These are phyloP conservation scores for Marasmius fiardii DNA, from an alignment of 1,284 basidiomycete genomes.

Conservation along the genomic window DNA sequence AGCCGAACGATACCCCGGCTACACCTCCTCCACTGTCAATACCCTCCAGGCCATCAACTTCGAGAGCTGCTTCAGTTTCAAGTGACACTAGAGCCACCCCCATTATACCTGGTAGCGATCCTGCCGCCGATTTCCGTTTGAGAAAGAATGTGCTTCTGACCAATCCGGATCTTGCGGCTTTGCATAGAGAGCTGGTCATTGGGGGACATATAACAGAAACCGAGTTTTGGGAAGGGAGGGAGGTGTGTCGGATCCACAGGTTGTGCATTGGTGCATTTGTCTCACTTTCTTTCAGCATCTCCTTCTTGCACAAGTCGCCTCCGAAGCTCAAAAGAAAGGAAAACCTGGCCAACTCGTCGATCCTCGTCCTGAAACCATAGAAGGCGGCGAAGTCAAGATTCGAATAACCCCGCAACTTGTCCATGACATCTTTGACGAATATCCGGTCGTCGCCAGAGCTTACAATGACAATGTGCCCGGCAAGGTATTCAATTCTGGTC, in stretches of 20 bases:
- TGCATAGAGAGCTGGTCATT: conserved; percentile 87
- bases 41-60: conserved; percentile 38
- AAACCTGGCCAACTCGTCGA: conserved; percentile 87
- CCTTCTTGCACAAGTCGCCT: conserved; percentile 65
- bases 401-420: conserved; percentile 91
- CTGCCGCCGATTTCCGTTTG: conserved; percentile 63
- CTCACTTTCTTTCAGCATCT: conserved; percentile 47
- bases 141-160: conserved; percentile 78
- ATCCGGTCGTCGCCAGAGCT: conserved; percentile 90
- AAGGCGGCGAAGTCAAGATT: conserved; percentile 83
- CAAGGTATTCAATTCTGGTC: conserved; percentile 45
- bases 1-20: conserved; percentile 21
- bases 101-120: conserved; percentile 54
- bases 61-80: conserved; percentile 57
- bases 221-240: conserved; percentile 95
- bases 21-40: conserved; percentile 27
- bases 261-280: neutral
- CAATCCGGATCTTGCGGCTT: conserved; percentile 68
- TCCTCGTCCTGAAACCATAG: conserved; percentile 79
- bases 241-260: conserved; percentile 46
- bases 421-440: conserved; percentile 96
- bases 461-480: conserved; percentile 91
- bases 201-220: conserved; percentile 82
- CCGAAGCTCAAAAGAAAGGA: conserved; percentile 76
- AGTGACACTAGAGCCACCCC: conserved; percentile 52